Conservation (phyloP, 495 filamentous ascomycete genomes). For the Xylaria acuta region DNA sequence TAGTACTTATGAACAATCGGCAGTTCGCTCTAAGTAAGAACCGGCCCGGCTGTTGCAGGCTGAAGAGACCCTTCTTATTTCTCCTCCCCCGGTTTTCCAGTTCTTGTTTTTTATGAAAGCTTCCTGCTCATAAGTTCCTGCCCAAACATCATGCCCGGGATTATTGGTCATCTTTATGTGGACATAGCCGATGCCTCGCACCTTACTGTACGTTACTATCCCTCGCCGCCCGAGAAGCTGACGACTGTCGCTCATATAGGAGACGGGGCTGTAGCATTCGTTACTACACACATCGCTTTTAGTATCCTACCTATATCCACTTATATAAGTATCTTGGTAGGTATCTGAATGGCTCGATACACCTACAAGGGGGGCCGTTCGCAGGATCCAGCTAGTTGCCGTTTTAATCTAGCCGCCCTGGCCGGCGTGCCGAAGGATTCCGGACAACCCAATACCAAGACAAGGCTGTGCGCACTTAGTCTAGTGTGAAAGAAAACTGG, state of each 20-base stretch:
- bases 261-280: neutral
- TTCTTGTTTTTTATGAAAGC: neutral
- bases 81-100: too few species aligned
- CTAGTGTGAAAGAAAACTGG: neutral
- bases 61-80: too few species aligned
- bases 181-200: neutral
- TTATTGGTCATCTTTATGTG: neutral
- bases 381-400: neutral
- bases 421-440: neutral
- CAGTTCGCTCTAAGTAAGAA: neutral
- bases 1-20: too few species aligned
- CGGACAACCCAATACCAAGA: neutral
- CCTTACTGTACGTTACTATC: neutral
- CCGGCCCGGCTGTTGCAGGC: too few species aligned
- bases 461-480: neutral
- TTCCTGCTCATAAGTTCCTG: too few species aligned
- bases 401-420: neutral
- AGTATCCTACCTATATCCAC: neutral
- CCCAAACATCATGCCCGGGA: neutral
- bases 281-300: neutral
- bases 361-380: neutral
- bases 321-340: neutral
- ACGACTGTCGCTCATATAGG: neutral
- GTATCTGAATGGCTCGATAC: neutral
- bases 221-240: neutral